Conservation (phyloP, 2,329 filamentous ascomycete species). For the Diaporthe citri region DNA sequence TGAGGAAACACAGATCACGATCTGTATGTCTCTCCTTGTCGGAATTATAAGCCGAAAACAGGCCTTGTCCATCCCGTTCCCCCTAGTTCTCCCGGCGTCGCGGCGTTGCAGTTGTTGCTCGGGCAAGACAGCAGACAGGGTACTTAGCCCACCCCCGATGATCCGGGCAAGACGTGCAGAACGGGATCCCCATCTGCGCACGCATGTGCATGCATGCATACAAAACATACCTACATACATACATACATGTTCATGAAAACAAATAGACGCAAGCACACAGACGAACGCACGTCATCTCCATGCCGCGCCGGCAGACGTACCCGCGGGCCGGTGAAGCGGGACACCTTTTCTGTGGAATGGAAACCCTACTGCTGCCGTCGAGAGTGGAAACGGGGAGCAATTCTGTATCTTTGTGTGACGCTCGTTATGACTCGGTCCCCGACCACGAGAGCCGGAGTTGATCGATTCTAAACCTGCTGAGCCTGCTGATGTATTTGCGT, state of each 20-base stretch:
- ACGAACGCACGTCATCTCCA: conserved; percentile 10
- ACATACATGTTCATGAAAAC: neutral
- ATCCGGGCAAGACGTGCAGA: neutral
- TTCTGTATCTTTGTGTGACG: no score
- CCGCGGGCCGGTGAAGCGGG: neutral
- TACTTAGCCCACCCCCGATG: neutral
- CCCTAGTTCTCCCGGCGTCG: neutral
- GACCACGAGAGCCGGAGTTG: neutral
- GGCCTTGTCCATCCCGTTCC: no score
- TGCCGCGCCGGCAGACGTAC: neutral
- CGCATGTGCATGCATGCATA: neutral
- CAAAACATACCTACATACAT: neutral
- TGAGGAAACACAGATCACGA: conserved; percentile 19
- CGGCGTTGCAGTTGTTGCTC: neutral
- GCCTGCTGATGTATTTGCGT: neutral
- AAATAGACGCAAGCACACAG: neutral
- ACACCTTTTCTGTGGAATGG: neutral
- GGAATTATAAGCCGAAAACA: conserved; percentile 16
- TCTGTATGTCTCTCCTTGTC: conserved; percentile 24
- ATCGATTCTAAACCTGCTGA: neutral
- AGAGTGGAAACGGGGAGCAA: no score
- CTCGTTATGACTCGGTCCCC: no score
- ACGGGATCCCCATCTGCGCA: conserved; percentile 15
- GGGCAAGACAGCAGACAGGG: neutral
- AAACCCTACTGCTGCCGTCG: no score